These are phyloP conservation scores for Vigna trinervia DNA, from an alignment of 306 rosid species.

Conservation along the genomic window DNA sequence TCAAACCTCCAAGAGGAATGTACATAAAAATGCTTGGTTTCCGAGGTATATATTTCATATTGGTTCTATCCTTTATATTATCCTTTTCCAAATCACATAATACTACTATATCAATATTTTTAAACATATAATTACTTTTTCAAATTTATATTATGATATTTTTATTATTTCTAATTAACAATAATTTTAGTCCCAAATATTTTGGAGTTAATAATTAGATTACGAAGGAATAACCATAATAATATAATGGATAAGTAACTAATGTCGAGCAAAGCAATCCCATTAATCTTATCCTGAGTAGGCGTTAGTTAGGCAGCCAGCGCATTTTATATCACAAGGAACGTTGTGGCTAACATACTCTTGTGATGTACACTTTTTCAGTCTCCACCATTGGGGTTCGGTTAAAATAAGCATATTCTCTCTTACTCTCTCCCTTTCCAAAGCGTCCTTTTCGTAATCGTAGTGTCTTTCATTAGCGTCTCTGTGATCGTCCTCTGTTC, in stretches of 20 bases:
- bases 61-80: not conserved
- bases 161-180: too few species aligned
- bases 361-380: not conserved
- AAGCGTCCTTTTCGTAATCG: conserved; percentile 39
- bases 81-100: conserved; percentile 12
- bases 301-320: not conserved
- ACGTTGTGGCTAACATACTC: not conserved
- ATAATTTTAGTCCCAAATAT: too few species aligned
- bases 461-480: conserved; percentile 20
- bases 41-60: not conserved
- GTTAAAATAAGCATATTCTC: conserved; percentile 44
- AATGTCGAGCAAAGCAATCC: too few species aligned
- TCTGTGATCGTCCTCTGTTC: conserved; percentile 31
- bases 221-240: too few species aligned
- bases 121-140: too few species aligned
- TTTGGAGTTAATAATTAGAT: too few species aligned
- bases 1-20: not conserved
- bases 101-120: not conserved
- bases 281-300: not conserved
- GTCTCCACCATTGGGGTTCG: conserved; percentile 9
- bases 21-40: conserved; percentile 12
- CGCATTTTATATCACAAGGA: not conserved
- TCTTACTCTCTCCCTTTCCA: not conserved
- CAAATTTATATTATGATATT: too few species aligned
- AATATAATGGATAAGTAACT: not conserved